A percentile compares a stretch with the other conserved stretches of the same genome.
These are phyloP conservation scores for Hyparrhenia diplandra DNA, from an alignment of 176 grass and related monocot genomes.

Conservation along the genomic window DNA sequence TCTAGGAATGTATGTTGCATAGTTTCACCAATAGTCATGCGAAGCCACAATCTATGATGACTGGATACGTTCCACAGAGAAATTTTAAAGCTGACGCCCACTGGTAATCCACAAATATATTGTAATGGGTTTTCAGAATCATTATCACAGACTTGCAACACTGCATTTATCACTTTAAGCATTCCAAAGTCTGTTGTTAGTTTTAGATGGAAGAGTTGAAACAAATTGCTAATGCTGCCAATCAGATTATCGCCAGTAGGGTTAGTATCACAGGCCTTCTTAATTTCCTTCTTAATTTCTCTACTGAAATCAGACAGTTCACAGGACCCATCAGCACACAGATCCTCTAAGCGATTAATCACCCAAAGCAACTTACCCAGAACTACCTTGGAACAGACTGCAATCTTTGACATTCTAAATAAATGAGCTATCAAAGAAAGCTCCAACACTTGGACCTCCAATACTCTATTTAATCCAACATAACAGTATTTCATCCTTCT, in stretches of 20 bases:
- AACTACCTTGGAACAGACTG: conserved; percentile 29
- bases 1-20: conserved; percentile 63
- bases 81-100: conserved; percentile 62
- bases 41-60: conserved; percentile 66
- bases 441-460: conserved; percentile 70
- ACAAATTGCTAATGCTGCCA: conserved; percentile 32
- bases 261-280: conserved; percentile 35
- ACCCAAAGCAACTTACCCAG: conserved; percentile 46
- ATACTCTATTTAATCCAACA: conserved; percentile 45
- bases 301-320: conserved; percentile 62
- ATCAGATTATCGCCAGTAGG: background rate
- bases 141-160: conserved; percentile 48
- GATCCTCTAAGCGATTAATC: conserved; percentile 46
- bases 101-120: conserved; percentile 69
- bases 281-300: no score
- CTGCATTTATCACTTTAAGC: conserved; percentile 57
- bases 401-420: conserved; percentile 42
- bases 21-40: conserved; percentile 47
- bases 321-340: conserved; percentile 41
- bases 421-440: conserved; percentile 56
- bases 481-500: conserved; percentile 67
- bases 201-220: conserved; percentile 56
- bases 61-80: conserved; percentile 54
- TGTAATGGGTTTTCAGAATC: conserved; percentile 56
- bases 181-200: conserved; percentile 37